These are phyloP conservation scores for Pichia sorboxylosa DNA, from an alignment of 1,139 yeast species.

Conservation along the genomic window DNA sequence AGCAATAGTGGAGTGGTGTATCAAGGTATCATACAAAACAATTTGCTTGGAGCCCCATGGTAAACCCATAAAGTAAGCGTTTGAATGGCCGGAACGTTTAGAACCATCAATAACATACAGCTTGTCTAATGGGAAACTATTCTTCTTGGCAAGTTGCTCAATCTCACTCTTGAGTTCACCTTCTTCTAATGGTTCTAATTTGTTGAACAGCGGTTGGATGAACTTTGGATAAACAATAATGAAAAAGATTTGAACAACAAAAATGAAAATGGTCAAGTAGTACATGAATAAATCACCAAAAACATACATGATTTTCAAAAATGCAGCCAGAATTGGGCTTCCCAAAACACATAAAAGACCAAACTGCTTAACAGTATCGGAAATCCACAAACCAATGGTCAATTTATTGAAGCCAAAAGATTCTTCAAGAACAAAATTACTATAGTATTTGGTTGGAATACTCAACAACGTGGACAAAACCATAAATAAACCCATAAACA, in stretches of 20 bases:
- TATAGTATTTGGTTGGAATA: conserved; percentile 63
- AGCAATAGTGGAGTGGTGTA: conserved; percentile 60
- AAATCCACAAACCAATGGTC: conserved; percentile 57
- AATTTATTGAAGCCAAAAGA: conserved; percentile 85
- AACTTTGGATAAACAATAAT: conserved; percentile 66
- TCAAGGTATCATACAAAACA: conserved; percentile 83
- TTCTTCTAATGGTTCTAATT: conserved; percentile 77
- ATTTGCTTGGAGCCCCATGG: conserved; percentile 91
- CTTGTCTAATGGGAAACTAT: conserved; percentile 76
- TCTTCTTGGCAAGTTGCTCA: conserved; percentile 62
- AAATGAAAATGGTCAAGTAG: conserved; percentile 63
- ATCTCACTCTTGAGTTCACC: conserved; percentile 79
- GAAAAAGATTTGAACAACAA: conserved; percentile 58
- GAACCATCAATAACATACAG: conserved; percentile 90
- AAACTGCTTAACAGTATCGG: conserved; percentile 56
- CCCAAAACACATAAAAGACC: conserved; percentile 48
- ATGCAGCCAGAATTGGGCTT: conserved; percentile 60
- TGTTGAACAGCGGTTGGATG: conserved; percentile 87
- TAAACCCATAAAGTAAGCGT: conserved; percentile 89
- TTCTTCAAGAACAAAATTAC: conserved; percentile 82
- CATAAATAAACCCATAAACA: conserved; percentile 41
- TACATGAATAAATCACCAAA: conserved; percentile 74
- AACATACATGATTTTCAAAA: conserved; percentile 68
- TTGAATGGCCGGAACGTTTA: conserved; percentile 88
- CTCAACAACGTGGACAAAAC: conserved; percentile 39